Conservation (phyloP, 768 basidiomycete species). For the Tricholoma flavovirens region DNA sequence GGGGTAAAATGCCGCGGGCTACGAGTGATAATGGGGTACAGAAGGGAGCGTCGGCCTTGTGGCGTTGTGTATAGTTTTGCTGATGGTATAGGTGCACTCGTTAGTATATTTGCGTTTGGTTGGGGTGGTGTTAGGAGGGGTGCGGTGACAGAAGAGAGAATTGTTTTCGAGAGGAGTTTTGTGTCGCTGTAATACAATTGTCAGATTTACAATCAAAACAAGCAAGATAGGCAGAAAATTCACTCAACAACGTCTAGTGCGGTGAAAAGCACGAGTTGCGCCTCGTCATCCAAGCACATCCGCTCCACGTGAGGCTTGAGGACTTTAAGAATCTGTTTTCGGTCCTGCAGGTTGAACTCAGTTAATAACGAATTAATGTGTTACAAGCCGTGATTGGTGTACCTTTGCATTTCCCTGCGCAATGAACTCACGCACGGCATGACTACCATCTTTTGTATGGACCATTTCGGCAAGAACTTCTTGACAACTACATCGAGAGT, state of each 20-base stretch:
- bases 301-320: constrained; percentile 87
- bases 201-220: background rate
- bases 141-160: constrained; percentile 62
- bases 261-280: constrained; percentile 85
- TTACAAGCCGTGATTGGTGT: constrained; percentile 1
- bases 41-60: constrained; percentile 76
- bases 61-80: constrained; percentile 51
- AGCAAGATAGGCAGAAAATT: constrained; percentile 16
- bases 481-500: constrained; percentile 49
- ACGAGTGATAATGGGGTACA: constrained; percentile 81
- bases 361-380: background rate
- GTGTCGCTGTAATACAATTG: constrained; percentile 61
- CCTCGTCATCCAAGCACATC: constrained; percentile 86
- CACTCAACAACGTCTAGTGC: constrained; percentile 89
- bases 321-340: constrained; percentile 86
- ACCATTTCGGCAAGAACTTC: constrained; percentile 89
- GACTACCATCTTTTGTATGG: constrained; percentile 88
- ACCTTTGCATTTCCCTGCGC: constrained; percentile 82
- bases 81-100: constrained; percentile 11
- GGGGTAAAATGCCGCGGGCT: constrained; percentile 86
- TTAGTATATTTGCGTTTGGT: background rate
- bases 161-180: constrained; percentile 76
- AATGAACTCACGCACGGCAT: constrained; percentile 80
- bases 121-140: background rate
- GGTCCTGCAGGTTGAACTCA: constrained; percentile 45